Evolutionary conservation across 805 yeast genomes (phyloP).

Genomic region (Saccharomycopsis sp.): DNA sequence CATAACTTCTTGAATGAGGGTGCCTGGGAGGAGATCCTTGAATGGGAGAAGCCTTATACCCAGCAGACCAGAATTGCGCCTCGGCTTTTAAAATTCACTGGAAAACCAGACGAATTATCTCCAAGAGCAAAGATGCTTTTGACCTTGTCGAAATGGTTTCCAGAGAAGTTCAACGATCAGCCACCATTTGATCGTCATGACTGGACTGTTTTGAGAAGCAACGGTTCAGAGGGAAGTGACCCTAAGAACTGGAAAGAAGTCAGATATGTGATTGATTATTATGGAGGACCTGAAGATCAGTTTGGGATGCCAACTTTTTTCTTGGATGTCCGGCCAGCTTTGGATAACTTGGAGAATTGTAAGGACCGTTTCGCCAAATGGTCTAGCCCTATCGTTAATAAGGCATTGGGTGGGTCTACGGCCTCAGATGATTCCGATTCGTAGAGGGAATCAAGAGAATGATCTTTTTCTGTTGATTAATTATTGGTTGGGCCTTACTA

Average conservation of each 20-base stretch:
- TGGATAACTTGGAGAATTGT: conserved; percentile 60
- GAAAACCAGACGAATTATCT: conserved; percentile 79
- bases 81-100: conserved; percentile 78
- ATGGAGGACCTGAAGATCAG: conserved; percentile 84
- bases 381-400: conserved; percentile 40
- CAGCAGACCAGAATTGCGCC: conserved; percentile 53
- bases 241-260: conserved; percentile 56
- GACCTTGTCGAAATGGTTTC: conserved; percentile 61
- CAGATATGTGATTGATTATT: conserved; percentile 91
- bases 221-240: conserved; percentile 27
- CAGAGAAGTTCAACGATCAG: conserved; percentile 60
- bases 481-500: neutral
- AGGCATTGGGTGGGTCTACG: conserved; percentile 5
- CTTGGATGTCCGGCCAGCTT: conserved; percentile 93
- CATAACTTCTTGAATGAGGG: conserved; percentile 96
- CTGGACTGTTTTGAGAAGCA: conserved; percentile 86
- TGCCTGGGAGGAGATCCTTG: conserved; percentile 90
- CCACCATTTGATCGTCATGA: conserved; percentile 98
- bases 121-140: conserved; percentile 79
- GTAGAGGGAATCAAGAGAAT: neutral
- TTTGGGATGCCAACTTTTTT: conserved; percentile 87
- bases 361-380: conserved; percentile 65
- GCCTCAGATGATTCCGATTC: neutral
- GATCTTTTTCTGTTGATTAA: neutral
- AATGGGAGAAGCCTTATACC: conserved; percentile 80